Percentiles rank a stretch among this genome's conserved stretches.
Evolutionary conservation across 1,284 basidiomycete genomes (phyloP).

Genomic region (Schizophyllum amplum): DNA sequence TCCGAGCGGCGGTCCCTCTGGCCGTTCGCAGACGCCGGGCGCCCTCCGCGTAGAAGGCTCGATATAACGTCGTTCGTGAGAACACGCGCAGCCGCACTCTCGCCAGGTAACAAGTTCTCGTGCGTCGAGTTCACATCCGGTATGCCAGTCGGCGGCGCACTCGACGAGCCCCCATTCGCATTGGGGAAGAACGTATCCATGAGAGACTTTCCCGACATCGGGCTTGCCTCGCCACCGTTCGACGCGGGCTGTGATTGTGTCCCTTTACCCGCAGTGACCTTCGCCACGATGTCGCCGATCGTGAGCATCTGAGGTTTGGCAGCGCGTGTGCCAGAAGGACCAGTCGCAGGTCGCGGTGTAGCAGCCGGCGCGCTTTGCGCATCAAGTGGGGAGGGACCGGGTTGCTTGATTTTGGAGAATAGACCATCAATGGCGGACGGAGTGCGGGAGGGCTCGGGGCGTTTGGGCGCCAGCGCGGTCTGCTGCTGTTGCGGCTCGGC

Average conservation of each 20-base stretch:
- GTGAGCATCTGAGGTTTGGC: not conserved
- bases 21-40: conserved; percentile 41
- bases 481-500: conserved; percentile 15
- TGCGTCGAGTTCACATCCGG: too few species aligned
- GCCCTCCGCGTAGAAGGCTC: conserved; percentile 42
- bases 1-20: conserved; percentile 30
- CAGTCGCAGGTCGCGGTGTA: not conserved
- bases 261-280: not conserved
- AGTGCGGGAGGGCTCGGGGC: conserved; percentile 20
- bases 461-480: conserved; percentile 38
- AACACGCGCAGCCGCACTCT: conserved; percentile 51
- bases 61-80: conserved; percentile 46
- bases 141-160: not conserved
- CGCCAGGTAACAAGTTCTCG: too few species aligned
- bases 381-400: not conserved
- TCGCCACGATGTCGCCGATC: not conserved
- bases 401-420: conserved; percentile 45
- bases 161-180: conserved; percentile 1
- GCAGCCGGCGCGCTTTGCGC: not conserved
- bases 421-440: conserved; percentile 22
- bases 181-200: conserved; percentile 19
- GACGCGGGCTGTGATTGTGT: not conserved
- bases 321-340: not conserved
- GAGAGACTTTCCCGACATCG: conserved; percentile 22
- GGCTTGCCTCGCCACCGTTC: not conserved